Percentiles rank a stretch among this genome's conserved stretches.
Conservation (phyloP, 2,329 filamentous ascomycete species). For the Lasiodiplodia hormozganensis region DNA sequence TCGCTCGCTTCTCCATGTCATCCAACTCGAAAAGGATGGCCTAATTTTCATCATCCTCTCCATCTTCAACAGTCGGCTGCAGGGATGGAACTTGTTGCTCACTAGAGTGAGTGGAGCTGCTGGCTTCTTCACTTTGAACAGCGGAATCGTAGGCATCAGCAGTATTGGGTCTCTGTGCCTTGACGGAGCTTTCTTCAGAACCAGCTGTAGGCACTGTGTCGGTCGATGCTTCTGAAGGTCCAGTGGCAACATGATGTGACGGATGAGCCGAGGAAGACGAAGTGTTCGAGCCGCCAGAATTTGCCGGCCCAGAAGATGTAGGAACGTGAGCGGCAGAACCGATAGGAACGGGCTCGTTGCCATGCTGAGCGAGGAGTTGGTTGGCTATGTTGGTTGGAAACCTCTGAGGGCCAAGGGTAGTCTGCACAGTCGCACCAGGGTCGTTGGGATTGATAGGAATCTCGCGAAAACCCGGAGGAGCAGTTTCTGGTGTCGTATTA, state of each 20-base stretch:
- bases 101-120: background rate
- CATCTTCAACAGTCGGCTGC: conserved; percentile 24
- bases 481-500: background rate
- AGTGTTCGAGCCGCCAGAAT: background rate
- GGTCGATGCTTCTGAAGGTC: background rate
- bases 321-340: background rate
- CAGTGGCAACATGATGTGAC: background rate
- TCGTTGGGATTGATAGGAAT: background rate
- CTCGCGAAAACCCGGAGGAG: background rate
- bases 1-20: background rate
- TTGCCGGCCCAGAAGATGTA: background rate
- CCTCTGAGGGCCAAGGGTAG: background rate
- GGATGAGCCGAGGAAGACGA: background rate
- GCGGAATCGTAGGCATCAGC: background rate
- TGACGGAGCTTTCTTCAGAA: background rate
- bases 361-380: background rate
- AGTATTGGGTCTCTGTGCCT: background rate
- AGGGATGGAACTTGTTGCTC: background rate
- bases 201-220: background rate
- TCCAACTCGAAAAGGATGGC: background rate
- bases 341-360: background rate
- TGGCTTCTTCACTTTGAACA: background rate
- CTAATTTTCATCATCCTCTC: conserved; percentile 18
- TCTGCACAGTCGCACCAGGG: background rate
- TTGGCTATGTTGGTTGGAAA: background rate